Base-by-base conservation (phyloP, 1,284 basidiomycete species). In the Pseudomicrostroma phylloplanum region DNA sequence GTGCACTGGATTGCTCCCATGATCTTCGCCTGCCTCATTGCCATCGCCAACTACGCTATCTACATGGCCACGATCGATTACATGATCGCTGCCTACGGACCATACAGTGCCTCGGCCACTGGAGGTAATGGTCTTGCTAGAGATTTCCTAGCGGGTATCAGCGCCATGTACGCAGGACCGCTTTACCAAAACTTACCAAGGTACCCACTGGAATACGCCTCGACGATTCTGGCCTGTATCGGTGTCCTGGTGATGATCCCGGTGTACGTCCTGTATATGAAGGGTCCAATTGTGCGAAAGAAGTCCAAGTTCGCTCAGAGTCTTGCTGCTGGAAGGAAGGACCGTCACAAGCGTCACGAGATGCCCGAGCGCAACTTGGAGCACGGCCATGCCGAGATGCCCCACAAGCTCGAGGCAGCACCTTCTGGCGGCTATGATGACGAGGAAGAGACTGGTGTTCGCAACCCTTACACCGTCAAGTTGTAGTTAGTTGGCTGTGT, bases 1-100 rank as follows among this genome's bases (percentile, higher is more conserved):
- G 70, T 76, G 1, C 80, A 77, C 59, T 82, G 81, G 81, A 81
- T 82, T 49, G 81, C 75, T 0, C 78, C 80, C 0, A 81, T 82
- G 80, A 74, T 82, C 62, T 80, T 80, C 58, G 72, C 77, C 0
- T 69, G 69, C 1, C 59, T 82, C 49, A 79, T 82, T 51, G 81
- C 79, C 15, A 80, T 82, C 25, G 80, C 81, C 39, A 82, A 82
- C 51, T 69, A 68, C 15, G 56, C 68, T 13, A 70, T 74, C 21
- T 76, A 74, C 63, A 61, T 78, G 67, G 72, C 76, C 0, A 81
- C 80, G 0, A 79, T 82, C 48, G 80, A 81, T 60, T 82, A 81
- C 64, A 79, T 81, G 78, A 71, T 81, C 13, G 74, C 75, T 0
- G 79, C 80, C 0, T 82, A 82, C 66, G 81, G 81, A 1, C 76